phyloP scores from a whole-genome alignment of 1,139 yeast genomes.

The Meyerozyma guilliermondii region DNA sequence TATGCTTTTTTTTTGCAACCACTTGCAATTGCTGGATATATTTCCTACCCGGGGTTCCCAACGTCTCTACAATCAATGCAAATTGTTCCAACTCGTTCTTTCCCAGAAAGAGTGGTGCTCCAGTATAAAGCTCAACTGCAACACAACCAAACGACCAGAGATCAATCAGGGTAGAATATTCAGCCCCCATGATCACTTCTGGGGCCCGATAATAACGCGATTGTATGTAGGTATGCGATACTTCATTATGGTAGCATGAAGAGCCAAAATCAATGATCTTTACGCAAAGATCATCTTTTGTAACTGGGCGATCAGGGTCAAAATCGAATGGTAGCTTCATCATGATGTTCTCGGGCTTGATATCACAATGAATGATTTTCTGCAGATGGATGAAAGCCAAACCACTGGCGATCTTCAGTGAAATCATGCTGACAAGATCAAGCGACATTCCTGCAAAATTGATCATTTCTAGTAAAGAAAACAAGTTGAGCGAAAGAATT shows the following conservation, averaged over 20 bases:
- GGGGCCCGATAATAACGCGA: slow-evolving; percentile 69
- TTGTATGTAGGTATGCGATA: slow-evolving; percentile 55
- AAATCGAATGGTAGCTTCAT: slow-evolving; percentile 29
- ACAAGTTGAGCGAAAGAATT: slow-evolving; percentile 61
- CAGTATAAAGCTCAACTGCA: slow-evolving; percentile 59
- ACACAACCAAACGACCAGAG: slow-evolving; percentile 79
- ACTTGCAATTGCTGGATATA: slow-evolving; percentile 16
- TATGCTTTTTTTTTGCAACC: slow-evolving; percentile 25
- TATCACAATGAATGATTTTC: slow-evolving; percentile 72
- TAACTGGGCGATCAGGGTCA: slow-evolving; percentile 7
- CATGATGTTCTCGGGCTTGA: slow-evolving; percentile 69
- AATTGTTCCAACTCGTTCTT: slow-evolving; percentile 65
- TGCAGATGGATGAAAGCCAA: slow-evolving; percentile 53
- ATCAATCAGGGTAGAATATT: slow-evolving; percentile 65
- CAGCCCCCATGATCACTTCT: slow-evolving; percentile 77
- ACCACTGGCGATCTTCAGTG: slow-evolving; percentile 55
- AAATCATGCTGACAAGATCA: slow-evolving; percentile 44
- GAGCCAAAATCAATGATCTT: slow-evolving; percentile 68
- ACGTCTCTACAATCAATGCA: slow-evolving; percentile 50
- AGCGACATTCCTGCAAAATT: slow-evolving; percentile 58
- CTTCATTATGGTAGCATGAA: slow-evolving; percentile 44
- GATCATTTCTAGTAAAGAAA: slow-evolving; percentile 58
- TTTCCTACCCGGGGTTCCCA: slow-evolving; percentile 54
- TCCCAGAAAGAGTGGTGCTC: slow-evolving; percentile 67
- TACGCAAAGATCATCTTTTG: slow-evolving; percentile 21